Conservation (phyloP, 176 grass and related monocot species). For the Eleusine indica region DNA sequence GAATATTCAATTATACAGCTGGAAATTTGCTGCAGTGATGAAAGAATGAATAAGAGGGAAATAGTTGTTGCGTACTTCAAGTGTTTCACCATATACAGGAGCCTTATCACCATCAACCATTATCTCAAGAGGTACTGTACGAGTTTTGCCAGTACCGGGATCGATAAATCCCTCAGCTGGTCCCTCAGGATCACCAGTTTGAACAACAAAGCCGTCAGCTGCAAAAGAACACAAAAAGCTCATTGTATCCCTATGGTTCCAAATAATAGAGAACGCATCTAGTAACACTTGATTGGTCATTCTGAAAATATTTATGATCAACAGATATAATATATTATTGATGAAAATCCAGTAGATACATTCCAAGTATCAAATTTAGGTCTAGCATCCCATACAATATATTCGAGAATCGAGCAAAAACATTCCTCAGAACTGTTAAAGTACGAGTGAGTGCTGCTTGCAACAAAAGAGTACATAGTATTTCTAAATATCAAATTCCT, state of each 20-base stretch:
- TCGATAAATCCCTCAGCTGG: slow-evolving; percentile 94
- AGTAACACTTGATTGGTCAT: slow-evolving; percentile 23
- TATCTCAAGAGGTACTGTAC: slow-evolving; percentile 85
- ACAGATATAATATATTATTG: not conserved
- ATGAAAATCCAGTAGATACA: not conserved
- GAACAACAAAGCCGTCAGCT: slow-evolving; percentile 99
- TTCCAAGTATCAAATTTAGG: too few relatives aligned
- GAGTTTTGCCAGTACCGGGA: slow-evolving; percentile 78
- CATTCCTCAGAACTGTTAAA: not conserved
- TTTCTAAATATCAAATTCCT: not conserved
- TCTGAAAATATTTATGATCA: slow-evolving; percentile 11
- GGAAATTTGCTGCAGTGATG: slow-evolving; percentile 3
- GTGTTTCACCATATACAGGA: slow-evolving; percentile 86
- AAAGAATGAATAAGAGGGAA: slow-evolving; percentile 12
- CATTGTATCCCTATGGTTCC: not conserved
- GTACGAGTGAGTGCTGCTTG: not conserved
- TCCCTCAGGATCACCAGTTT: slow-evolving; percentile 95
- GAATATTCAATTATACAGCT: slow-evolving; percentile 20
- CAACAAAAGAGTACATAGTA: slow-evolving; percentile 5
- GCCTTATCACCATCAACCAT: slow-evolving; percentile 78
- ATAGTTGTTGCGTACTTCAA: slow-evolving; percentile 61
- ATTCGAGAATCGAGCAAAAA: not conserved
- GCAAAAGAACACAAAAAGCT: slow-evolving; percentile 36
- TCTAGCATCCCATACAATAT: not conserved
- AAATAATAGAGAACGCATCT: slow-evolving; percentile 14